Evolutionary conservation across 2,329 filamentous ascomycete genomes (phyloP).

Genomic region (Fusarium sp.): DNA sequence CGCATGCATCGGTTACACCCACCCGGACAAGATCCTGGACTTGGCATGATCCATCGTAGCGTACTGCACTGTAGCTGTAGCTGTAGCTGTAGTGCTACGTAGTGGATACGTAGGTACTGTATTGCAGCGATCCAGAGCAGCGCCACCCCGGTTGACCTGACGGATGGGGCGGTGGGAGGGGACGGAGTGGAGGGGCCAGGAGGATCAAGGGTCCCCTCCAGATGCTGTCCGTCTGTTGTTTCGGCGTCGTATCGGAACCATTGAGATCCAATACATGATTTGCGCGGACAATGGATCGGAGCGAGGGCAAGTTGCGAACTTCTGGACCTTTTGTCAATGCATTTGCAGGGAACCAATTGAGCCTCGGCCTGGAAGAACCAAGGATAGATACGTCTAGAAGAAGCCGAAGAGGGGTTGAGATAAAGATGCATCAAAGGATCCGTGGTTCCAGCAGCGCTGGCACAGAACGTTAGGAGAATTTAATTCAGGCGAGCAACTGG

Average conservation of each 20-base stretch:
- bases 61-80: neutral
- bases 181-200: conserved; percentile 1
- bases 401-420: conserved; percentile 9
- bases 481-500: no score
- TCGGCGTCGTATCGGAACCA: conserved; percentile 4
- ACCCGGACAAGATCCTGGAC: conserved; percentile 34
- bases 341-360: neutral
- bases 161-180: conserved; percentile 31
- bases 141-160: conserved; percentile 33
- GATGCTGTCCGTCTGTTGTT: neutral
- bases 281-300: neutral
- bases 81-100: neutral
- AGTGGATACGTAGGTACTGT: conserved; percentile 2
- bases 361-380: conserved; percentile 12
- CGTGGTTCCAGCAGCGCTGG: neutral
- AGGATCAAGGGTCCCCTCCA: conserved; percentile 22
- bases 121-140: conserved; percentile 1
- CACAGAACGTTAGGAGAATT: neutral
- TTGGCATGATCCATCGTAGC: conserved; percentile 29
- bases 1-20: conserved; percentile 34
- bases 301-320: neutral
- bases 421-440: neutral
- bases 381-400: neutral
- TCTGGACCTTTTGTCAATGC: conserved; percentile 15
- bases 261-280: neutral